A percentile compares a stretch with the other conserved stretches of the same genome.
phyloP scores from a whole-genome alignment of 345 rosid species.

The Bruguiera sexangula region DNA sequence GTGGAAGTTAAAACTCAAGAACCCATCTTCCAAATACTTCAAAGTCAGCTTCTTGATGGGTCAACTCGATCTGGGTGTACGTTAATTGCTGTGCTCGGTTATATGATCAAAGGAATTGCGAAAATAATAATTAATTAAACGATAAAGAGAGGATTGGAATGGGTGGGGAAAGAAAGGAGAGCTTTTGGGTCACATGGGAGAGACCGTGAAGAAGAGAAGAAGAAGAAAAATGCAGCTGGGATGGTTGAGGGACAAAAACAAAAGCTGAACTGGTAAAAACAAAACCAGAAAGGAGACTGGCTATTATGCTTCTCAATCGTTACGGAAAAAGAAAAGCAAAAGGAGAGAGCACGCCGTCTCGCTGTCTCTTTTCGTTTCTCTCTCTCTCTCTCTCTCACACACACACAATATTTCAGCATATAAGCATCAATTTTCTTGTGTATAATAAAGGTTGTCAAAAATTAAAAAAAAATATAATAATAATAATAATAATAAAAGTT shows the following conservation, averaged over 20 bases:
- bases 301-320: slow-evolving; percentile 15
- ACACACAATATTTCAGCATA: too few species aligned
- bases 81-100: neutral
- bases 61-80: slow-evolving; percentile 27
- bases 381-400: neutral
- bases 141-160: neutral
- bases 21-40: slow-evolving; percentile 35
- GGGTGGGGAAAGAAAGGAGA: neutral
- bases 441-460: neutral
- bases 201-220: slow-evolving; percentile 4
- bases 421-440: too few species aligned
- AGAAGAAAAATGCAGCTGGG: slow-evolving; percentile 27
- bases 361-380: neutral
- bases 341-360: neutral
- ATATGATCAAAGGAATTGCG: too few species aligned
- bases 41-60: slow-evolving; percentile 22
- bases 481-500: neutral
- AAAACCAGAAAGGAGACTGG: slow-evolving; percentile 17
- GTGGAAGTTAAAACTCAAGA: slow-evolving; percentile 27
- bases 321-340: slow-evolving; percentile 15
- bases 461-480: neutral
- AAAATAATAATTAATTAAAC: neutral
- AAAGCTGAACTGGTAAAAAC: too few species aligned
- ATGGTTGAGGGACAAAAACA: slow-evolving; percentile 28
- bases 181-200: slow-evolving; percentile 24